phyloP scores from a whole-genome alignment of 352 stramenopile species.

The Pythium folliculosum region DNA sequence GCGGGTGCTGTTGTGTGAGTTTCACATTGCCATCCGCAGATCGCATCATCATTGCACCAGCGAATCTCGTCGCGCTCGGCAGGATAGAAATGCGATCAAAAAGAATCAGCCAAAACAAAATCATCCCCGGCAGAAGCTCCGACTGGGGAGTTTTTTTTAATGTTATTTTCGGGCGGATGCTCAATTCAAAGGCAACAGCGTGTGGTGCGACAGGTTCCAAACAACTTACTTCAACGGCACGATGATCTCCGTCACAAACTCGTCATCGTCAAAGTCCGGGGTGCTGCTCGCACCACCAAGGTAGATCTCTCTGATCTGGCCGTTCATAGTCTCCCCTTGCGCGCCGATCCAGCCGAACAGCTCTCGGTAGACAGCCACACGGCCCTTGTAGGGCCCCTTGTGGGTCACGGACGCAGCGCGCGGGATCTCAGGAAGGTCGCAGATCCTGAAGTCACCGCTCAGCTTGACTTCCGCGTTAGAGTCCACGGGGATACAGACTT shows the following conservation, averaged over 20 bases:
- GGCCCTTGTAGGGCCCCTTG: slow-evolving; percentile 32
- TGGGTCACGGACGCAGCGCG: slow-evolving; percentile 40
- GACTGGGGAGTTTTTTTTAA: too few species aligned
- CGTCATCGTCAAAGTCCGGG: neutral
- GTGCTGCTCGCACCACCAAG: slow-evolving; percentile 28
- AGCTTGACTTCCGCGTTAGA: slow-evolving; percentile 7
- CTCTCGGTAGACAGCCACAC: slow-evolving; percentile 32
- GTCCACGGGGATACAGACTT: slow-evolving; percentile 50
- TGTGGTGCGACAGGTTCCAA: too few species aligned
- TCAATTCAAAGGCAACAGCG: too few species aligned
- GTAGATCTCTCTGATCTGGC: slow-evolving; percentile 44
- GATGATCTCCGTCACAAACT: slow-evolving; percentile 25
- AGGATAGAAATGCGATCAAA: too few species aligned
- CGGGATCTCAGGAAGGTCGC: slow-evolving; percentile 23
- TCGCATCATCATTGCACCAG: too few species aligned
- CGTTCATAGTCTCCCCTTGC: slow-evolving; percentile 33
- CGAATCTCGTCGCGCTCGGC: too few species aligned
- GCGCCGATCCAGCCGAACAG: slow-evolving; percentile 43
- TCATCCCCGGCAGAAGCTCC: too few species aligned
- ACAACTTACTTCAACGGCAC: slow-evolving; percentile 20
- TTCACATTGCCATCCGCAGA: too few species aligned
- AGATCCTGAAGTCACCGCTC: slow-evolving; percentile 29
- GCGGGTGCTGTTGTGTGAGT: too few species aligned
- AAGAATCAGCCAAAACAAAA: too few species aligned
- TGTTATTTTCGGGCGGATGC: too few species aligned